These are phyloP conservation scores for Yamadazyma philogaea DNA, from an alignment of 805 yeast species.

Conservation along the genomic window DNA sequence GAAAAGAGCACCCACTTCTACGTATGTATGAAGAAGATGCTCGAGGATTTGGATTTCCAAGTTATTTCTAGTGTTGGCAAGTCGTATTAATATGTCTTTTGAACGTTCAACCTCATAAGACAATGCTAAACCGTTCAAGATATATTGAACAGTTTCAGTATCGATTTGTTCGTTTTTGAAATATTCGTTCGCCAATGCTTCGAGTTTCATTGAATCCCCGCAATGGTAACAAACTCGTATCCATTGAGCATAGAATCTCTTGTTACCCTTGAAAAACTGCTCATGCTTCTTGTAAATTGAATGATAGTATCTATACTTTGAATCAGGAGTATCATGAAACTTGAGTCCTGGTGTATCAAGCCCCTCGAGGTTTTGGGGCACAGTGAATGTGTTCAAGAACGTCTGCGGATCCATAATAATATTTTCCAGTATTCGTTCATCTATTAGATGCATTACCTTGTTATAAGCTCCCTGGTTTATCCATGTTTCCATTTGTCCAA, in stretches of 20 bases:
- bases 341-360: neutral
- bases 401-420: neutral
- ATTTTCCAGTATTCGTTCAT: neutral
- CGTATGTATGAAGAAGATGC: constrained; percentile 22
- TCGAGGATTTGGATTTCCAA: constrained; percentile 27
- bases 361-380: neutral
- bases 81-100: constrained; percentile 20
- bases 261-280: neutral
- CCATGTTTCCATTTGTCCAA: neutral
- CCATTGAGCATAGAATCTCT: constrained; percentile 13
- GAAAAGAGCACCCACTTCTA: constrained; percentile 28
- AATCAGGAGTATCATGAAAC: neutral
- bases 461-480: neutral
- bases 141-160: constrained; percentile 26
- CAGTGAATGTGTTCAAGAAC: neutral
- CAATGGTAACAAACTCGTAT: constrained; percentile 37
- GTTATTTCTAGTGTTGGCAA: constrained; percentile 4
- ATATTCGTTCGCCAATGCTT: constrained; percentile 4
- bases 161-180: constrained; percentile 17
- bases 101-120: constrained; percentile 34
- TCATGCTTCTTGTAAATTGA: neutral
- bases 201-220: constrained; percentile 24
- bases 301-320: neutral
- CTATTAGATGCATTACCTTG: neutral
- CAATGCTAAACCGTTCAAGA: constrained; percentile 26